These are phyloP conservation scores for Phytophthora meadii DNA, from an alignment of 352 stramenopile genomes.

Conservation along the genomic window DNA sequence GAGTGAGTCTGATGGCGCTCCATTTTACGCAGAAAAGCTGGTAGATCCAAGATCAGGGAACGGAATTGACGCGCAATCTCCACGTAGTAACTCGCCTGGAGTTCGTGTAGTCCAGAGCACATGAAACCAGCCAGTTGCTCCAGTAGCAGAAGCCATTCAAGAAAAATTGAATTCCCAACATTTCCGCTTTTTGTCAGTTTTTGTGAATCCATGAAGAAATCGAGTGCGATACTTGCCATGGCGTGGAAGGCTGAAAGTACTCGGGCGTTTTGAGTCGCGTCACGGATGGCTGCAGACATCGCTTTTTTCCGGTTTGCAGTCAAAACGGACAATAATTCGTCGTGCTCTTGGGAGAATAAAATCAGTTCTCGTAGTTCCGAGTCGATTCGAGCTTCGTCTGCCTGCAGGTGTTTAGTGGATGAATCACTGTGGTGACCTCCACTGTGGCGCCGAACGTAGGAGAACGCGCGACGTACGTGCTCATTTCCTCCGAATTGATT, in stretches of 20 bases:
- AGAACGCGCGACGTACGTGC: constrained; percentile 1
- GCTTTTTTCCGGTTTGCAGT: constrained; percentile 51
- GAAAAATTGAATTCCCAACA: constrained; percentile 3
- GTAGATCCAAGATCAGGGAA: constrained; percentile 40
- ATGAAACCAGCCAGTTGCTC: constrained; percentile 52
- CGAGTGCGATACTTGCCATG: constrained; percentile 43
- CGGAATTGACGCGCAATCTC: constrained; percentile 40
- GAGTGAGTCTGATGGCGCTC: constrained; percentile 37
- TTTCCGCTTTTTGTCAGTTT: not conserved
- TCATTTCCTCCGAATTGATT: constrained; percentile 2
- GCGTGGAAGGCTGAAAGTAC: constrained; percentile 43
- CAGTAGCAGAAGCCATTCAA: constrained; percentile 48
- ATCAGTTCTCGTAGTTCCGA: constrained; percentile 41
- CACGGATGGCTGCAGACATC: constrained; percentile 35
- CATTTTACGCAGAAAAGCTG: constrained; percentile 49
- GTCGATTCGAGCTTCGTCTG: constrained; percentile 21
- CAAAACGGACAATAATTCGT: constrained; percentile 37
- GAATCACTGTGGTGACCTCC: constrained; percentile 4
- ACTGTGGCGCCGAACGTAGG: constrained; percentile 6
- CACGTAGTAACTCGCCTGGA: constrained; percentile 48
- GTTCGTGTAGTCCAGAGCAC: constrained; percentile 48
- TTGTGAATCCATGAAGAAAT: constrained; percentile 45
- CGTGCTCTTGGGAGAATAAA: constrained; percentile 38
- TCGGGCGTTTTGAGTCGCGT: constrained; percentile 41
- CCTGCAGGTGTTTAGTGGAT: constrained; percentile 15